Percentiles rank a stretch among this genome's conserved stretches.
These are phyloP conservation scores for Candida pseudoviswanathii DNA, from an alignment of 1,139 yeast species.

Conservation along the genomic window DNA sequence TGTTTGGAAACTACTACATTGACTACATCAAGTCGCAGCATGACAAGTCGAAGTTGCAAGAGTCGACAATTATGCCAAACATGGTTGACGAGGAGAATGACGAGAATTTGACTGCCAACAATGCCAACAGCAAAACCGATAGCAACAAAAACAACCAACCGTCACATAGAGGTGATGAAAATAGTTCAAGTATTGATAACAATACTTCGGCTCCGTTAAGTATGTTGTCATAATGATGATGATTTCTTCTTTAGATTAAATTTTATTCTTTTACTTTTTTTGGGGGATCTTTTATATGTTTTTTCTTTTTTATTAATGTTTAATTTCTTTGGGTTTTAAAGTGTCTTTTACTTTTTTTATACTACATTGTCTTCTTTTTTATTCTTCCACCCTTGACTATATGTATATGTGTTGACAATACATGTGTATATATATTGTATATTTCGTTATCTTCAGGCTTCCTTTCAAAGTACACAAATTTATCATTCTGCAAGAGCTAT, in stretches of 20 bases:
- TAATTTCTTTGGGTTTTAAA: background rate
- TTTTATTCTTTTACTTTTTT: background rate
- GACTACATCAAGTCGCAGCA: conserved; percentile 17
- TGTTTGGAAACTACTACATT: conserved; percentile 59
- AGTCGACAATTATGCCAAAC: conserved; percentile 8
- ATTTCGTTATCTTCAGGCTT: no score
- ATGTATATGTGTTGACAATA: background rate
- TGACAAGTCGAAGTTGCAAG: conserved; percentile 13
- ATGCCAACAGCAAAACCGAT: conserved; percentile 4
- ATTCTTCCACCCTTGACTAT: background rate
- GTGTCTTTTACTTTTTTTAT: background rate
- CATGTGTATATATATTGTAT: background rate
- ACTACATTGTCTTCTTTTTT: background rate
- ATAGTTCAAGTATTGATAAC: conserved; percentile 11
- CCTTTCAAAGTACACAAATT: no score
- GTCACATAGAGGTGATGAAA: conserved; percentile 5
- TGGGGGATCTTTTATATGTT: conserved; percentile 1
- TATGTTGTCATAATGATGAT: conserved; percentile 13
- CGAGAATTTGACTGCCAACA: conserved; percentile 1
- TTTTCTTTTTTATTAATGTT: background rate
- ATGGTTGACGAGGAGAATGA: conserved; percentile 8
- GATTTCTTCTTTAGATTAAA: background rate
- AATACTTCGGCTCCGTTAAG: conserved; percentile 16
- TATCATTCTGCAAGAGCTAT: no score
- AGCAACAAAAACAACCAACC: conserved; percentile 1